Base-by-base conservation (phyloP, 225 moss, liverwort and hornwort genomes). In the Antitrichia curtipendula region DNA sequence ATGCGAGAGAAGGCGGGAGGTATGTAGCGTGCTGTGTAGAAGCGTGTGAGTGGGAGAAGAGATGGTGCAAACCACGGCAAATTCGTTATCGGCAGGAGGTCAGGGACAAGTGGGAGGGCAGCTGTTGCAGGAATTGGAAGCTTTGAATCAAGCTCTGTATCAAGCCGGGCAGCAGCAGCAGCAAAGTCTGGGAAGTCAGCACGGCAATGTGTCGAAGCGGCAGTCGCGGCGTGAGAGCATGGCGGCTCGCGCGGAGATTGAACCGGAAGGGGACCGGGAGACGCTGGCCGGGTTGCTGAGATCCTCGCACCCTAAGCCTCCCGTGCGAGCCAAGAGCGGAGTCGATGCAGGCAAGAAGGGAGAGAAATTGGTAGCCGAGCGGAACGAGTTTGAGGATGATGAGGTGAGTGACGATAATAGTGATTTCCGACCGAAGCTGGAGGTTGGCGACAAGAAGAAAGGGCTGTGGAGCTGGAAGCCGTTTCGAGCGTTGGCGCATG, bases 401-500 rank as follows among this genome's bases (percentile, higher is more conserved):
- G 95, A 95, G 83, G 94, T 94, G 91, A 91, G 92, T 41, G 95
- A 95, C 70, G 96, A 94, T 27, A 93, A 90, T 88, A 91, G 91
- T 77, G 94, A 96, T 73, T 94, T 95, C 63, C 94, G 94, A 84
- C 94, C 91, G 84, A 96, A 93, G 85, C 68, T 95, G 69, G 98
- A 97, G 81, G 93, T 89, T 32, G 91, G 96, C 93, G 81, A 85
- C 16, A 99, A 97, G 93, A 92, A 91, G 89, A 97, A 95, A 87
- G 95, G 97, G 36, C 87, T 96, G 81, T 97, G 98, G 98, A 92
- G 93, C 73, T 99, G 98, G 98, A 97, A 95, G 92, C 95, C 98
- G 29, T 99, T 99, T 85, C 95, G 97, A 31, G 97, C 96, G 38
- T 90, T 99, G 56, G 95, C 97, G 54, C 97, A 97, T 57, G 95